phyloP scores from a whole-genome alignment of 1,284 basidiomycete species.

The Blastosporella zonata region DNA sequence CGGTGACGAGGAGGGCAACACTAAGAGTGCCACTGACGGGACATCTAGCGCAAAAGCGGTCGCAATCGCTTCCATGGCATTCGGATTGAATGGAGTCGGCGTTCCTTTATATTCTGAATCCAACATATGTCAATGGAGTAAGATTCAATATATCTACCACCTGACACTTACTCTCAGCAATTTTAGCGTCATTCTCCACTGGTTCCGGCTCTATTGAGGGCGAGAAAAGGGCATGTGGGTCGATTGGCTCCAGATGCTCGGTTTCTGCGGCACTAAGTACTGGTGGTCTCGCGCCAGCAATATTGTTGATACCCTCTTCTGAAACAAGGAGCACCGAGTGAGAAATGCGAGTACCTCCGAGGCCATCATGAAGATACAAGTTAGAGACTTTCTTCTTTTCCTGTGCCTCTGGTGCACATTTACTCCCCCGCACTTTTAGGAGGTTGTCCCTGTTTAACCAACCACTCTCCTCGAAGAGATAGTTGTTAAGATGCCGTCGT shows the following conservation, averaged over 20 bases:
- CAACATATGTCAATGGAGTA: constrained; percentile 7
- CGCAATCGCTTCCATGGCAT: constrained; percentile 64
- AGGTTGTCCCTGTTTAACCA: constrained; percentile 50
- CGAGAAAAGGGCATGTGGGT: constrained; percentile 20
- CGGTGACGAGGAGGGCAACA: constrained; percentile 57
- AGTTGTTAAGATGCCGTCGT: constrained; percentile 49
- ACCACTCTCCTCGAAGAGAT: constrained; percentile 48
- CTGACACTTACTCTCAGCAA: constrained; percentile 24
- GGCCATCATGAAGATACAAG: constrained; percentile 16
- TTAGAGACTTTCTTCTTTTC: constrained; percentile 4
- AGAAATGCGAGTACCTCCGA: constrained; percentile 35
- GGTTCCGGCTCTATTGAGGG: constrained; percentile 12
- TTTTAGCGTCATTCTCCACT: constrained; percentile 20
- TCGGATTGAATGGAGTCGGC: constrained; percentile 51
- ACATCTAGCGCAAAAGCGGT: constrained; percentile 71
- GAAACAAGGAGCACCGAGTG: constrained; percentile 66
- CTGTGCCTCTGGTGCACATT: not conserved
- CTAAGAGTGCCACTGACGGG: constrained; percentile 60
- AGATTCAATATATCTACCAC: constrained; percentile 7
- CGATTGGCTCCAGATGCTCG: constrained; percentile 15
- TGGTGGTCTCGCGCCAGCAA: constrained; percentile 33
- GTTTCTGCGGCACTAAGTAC: constrained; percentile 12
- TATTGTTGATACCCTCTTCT: constrained; percentile 51
- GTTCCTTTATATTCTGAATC: constrained; percentile 41
- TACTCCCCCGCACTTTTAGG: constrained; percentile 40